Evolutionary conservation across 2,329 filamentous ascomycete genomes (phyloP).

Genomic region (Fusarium sp.): DNA sequence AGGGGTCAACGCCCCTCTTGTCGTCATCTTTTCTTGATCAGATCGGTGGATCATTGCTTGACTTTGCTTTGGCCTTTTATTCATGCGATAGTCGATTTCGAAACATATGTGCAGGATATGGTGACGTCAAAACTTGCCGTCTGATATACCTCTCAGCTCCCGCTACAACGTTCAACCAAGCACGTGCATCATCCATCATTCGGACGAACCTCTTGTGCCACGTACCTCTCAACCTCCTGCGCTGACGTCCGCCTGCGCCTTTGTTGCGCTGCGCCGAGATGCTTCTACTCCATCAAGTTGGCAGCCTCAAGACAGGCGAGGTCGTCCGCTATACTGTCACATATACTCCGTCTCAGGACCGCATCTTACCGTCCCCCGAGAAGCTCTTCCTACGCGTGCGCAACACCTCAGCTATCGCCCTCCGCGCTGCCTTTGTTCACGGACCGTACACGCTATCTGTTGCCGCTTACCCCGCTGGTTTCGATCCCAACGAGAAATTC

Average conservation of each 20-base stretch:
- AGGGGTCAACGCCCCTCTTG: conserved; percentile 3
- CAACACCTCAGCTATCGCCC: conserved; percentile 90
- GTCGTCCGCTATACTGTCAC: conserved; percentile 93
- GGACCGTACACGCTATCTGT: conserved; percentile 94
- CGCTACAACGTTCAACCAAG: conserved; percentile 18
- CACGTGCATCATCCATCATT: conserved; percentile 16
- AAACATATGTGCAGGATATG: conserved; percentile 39
- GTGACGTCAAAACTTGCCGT: conserved; percentile 47
- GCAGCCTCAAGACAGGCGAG: conserved; percentile 94
- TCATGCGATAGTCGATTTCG: conserved; percentile 2
- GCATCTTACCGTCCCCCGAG: conserved; percentile 88
- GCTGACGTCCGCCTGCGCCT: conserved; percentile 24
- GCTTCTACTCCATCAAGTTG: conserved; percentile 92
- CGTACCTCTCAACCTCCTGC: conserved; percentile 15
- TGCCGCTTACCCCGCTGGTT: conserved; percentile 86
- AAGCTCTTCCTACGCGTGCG: conserved; percentile 88
- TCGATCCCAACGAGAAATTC: conserved; percentile 86
- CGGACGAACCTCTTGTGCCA: conserved; percentile 1
- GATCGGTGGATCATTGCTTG: not conserved
- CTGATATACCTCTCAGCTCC: conserved; percentile 23
- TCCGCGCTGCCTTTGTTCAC: conserved; percentile 96
- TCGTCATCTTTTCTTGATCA: conserved; percentile 6
- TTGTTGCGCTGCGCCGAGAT: conserved; percentile 64
- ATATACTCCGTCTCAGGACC: conserved; percentile 90
- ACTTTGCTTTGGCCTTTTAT: not conserved